Percentiles rank a stretch among this genome's conserved stretches.
phyloP scores from a whole-genome alignment of 768 basidiomycete genomes.

The Lentinula lateritia region DNA sequence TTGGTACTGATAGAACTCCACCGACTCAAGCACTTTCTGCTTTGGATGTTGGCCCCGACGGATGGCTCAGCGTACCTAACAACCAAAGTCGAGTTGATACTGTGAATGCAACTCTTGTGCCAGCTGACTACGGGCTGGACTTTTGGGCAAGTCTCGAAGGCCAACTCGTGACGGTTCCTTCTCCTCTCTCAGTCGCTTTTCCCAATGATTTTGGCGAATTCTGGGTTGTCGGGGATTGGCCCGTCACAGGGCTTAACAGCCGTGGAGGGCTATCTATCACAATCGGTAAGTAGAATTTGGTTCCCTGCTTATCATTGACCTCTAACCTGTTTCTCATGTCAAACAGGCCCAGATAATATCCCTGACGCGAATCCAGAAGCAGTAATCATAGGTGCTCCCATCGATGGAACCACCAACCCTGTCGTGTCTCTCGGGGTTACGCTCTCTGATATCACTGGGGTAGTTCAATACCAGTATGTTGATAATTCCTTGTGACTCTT shows the following conservation, averaged over 20 bases:
- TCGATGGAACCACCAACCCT: constrained; percentile 51
- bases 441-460: constrained; percentile 47
- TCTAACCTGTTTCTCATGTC: background rate
- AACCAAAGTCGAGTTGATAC: constrained; percentile 41
- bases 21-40: constrained; percentile 42
- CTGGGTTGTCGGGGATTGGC: constrained; percentile 57
- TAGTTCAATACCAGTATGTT: constrained; percentile 47
- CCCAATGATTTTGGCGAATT: constrained; percentile 49
- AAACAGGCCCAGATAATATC: constrained; percentile 38
- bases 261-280: constrained; percentile 52
- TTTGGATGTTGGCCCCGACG: constrained; percentile 48
- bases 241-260: constrained; percentile 46
- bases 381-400: constrained; percentile 45
- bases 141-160: constrained; percentile 64
- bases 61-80: constrained; percentile 51
- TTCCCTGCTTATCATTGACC: constrained; percentile 1
- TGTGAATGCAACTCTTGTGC: constrained; percentile 42
- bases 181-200: constrained; percentile 43
- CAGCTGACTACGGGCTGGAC: constrained; percentile 49
- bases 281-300: constrained; percentile 26
- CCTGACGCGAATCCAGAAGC: constrained; percentile 57
- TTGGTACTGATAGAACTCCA: constrained; percentile 48
- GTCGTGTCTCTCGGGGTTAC: constrained; percentile 37
- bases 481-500: background rate
- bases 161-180: constrained; percentile 46